phyloP scores from a whole-genome alignment of 164 flowering plant genomes.

The Tinospora cordifolia region DNA sequence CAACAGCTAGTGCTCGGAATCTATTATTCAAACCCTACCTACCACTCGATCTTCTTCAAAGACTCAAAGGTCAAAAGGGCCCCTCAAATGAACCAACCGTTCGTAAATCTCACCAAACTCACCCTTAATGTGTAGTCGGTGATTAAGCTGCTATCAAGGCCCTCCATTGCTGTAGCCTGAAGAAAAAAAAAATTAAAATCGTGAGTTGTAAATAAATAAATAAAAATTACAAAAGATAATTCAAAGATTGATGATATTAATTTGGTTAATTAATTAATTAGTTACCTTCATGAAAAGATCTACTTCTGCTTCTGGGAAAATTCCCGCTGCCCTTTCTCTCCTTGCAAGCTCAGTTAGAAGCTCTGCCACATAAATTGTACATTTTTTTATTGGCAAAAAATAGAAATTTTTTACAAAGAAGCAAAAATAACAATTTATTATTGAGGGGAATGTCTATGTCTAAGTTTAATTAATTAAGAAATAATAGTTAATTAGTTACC shows the following conservation, averaged over 20 bases:
- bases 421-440: background rate
- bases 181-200: background rate
- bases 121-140: constrained; percentile 92
- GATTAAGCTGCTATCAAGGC: constrained; percentile 73
- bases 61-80: background rate
- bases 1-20: background rate
- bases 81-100: background rate
- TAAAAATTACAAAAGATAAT: background rate
- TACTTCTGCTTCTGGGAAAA: constrained; percentile 80
- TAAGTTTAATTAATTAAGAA: background rate
- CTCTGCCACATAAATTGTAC: constrained; percentile 30
- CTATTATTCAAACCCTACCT: constrained; percentile 3
- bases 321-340: constrained; percentile 80
- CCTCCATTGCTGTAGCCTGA: constrained; percentile 85
- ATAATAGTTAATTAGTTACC: constrained; percentile 36
- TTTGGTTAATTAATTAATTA: background rate
- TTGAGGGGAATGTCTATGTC: background rate
- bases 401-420: background rate
- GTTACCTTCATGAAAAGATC: constrained; percentile 95
- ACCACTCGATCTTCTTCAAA: constrained; percentile 3
- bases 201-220: background rate
- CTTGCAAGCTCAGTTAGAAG: constrained; percentile 73
- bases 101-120: constrained; percentile 12
- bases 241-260: background rate
- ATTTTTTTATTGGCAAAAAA: background rate